Percentiles rank a stretch among this genome's conserved stretches.
Conservation (phyloP, 2,329 filamentous ascomycete genomes). For the Seiridium unicorne region DNA sequence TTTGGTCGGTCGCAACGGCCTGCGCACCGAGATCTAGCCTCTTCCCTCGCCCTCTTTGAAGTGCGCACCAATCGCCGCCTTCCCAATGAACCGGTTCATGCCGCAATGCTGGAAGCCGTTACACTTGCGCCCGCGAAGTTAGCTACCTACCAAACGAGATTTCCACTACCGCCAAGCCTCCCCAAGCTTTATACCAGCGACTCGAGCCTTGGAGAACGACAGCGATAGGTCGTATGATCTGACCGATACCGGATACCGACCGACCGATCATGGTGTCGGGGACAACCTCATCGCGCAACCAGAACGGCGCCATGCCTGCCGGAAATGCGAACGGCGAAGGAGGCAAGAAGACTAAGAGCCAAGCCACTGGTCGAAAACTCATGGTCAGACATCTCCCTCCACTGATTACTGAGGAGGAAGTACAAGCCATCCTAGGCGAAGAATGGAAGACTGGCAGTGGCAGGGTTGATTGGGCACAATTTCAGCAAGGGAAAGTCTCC, state of each 20-base stretch:
- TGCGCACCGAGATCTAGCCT: too few relatives aligned
- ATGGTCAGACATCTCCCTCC: slow-evolving; percentile 83
- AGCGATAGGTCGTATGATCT: neutral
- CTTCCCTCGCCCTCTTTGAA: too few relatives aligned
- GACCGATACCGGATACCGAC: neutral
- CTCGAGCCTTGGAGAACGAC: too few relatives aligned
- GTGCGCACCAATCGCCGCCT: too few relatives aligned
- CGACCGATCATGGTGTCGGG: neutral
- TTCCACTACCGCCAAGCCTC: too few relatives aligned
- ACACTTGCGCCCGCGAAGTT: too few relatives aligned
- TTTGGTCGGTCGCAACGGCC: too few relatives aligned
- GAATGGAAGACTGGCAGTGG: slow-evolving; percentile 81
- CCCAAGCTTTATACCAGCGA: too few relatives aligned
- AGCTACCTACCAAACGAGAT: too few relatives aligned
- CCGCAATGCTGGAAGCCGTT: too few relatives aligned
- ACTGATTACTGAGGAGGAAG: slow-evolving; percentile 78
- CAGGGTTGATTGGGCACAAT: slow-evolving; percentile 82
- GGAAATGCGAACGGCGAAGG: neutral
- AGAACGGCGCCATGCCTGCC: slow-evolving; percentile 3
- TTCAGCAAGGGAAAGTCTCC: slow-evolving; percentile 66
- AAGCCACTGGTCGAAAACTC: slow-evolving; percentile 73
- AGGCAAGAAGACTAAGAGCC: slow-evolving; percentile 42
- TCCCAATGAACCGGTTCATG: too few relatives aligned
- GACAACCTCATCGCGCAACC: slow-evolving; percentile 2
- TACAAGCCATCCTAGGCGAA: slow-evolving; percentile 67